Conservation (phyloP, 176 grass and related monocot species). For the Hyparrhenia diplandra region DNA sequence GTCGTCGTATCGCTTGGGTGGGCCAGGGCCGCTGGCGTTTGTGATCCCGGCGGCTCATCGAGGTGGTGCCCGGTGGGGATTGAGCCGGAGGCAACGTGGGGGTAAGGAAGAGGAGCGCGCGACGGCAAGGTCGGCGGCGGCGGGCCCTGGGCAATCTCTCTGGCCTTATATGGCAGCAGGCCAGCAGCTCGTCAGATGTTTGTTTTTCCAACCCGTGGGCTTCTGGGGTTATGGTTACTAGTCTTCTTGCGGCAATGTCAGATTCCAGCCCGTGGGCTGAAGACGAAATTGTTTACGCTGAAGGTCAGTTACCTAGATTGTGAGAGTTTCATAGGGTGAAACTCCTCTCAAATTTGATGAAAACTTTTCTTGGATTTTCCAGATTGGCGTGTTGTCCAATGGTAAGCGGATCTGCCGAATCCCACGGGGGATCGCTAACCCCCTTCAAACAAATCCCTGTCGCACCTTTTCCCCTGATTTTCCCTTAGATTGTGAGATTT, state of each 20-base stretch:
- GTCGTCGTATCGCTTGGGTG: slow-evolving; percentile 5
- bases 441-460: no score
- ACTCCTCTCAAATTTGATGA: no score
- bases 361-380: no score
- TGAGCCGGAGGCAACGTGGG: not conserved
- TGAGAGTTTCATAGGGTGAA: no score
- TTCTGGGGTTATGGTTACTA: not conserved
- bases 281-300: not conserved
- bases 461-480: no score
- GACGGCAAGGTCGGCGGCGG: slow-evolving; percentile 26
- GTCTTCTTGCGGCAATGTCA: no score
- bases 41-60: slow-evolving; percentile 27
- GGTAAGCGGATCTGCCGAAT: no score
- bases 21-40: slow-evolving; percentile 1
- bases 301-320: no score
- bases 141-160: not conserved
- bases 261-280: not conserved
- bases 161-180: not conserved
- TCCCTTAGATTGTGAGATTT: no score
- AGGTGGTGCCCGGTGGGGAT: not conserved
- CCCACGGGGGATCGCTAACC: no score
- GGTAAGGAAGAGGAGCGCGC: not conserved
- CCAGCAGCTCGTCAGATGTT: no score
- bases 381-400: no score
- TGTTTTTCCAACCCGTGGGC: not conserved